Conservation (phyloP, 768 basidiomycete species). For the Podaxis rugospora region DNA sequence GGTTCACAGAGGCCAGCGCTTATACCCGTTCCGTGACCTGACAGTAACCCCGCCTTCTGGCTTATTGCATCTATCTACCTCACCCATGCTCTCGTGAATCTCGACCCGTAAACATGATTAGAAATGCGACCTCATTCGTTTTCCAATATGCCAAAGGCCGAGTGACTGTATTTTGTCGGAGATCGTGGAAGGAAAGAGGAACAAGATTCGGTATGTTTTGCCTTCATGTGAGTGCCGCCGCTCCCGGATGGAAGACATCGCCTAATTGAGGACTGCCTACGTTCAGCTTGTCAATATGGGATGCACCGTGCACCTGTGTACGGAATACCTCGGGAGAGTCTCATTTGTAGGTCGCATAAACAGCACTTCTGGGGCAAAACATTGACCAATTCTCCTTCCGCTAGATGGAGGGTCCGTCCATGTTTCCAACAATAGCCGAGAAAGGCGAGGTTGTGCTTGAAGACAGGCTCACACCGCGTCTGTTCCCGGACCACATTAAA, state of each 20-base stretch:
- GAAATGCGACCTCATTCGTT: not conserved
- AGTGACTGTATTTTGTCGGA: not conserved
- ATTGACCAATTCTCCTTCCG: not conserved
- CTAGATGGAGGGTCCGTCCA: slow-evolving; percentile 72
- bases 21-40: not conserved
- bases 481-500: slow-evolving; percentile 44
- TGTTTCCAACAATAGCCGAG: slow-evolving; percentile 70
- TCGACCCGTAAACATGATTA: not conserved
- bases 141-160: not conserved
- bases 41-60: not conserved
- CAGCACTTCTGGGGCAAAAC: not conserved
- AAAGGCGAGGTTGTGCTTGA: slow-evolving; percentile 63
- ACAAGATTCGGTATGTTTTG: not conserved
- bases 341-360: slow-evolving; percentile 6
- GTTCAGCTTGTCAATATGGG: slow-evolving; percentile 48
- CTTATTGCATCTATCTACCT: not conserved
- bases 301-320: slow-evolving; percentile 59
- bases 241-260: not conserved
- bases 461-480: slow-evolving; percentile 48
- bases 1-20: not conserved
- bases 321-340: slow-evolving; percentile 45
- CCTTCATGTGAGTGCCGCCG: slow-evolving; percentile 4
- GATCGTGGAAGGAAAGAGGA: not conserved
- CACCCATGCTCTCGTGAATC: not conserved
- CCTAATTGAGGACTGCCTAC: not conserved